phyloP scores from a whole-genome alignment of 495 filamentous ascomycete species.

The Amniculicola lignicola region DNA sequence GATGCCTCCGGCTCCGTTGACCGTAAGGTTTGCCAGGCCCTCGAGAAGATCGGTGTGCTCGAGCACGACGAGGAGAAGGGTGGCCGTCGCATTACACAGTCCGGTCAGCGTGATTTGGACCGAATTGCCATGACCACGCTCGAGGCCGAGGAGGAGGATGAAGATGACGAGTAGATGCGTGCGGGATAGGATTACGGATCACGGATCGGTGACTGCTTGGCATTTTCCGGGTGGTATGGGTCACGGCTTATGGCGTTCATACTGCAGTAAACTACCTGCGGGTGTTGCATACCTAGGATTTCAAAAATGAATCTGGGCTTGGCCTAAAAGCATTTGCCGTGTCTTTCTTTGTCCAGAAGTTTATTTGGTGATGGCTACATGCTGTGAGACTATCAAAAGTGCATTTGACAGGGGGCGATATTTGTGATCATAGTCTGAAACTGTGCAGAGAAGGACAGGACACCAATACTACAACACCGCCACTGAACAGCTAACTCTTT shows the following conservation, averaged over 20 bases:
- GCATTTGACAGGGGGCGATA: no score
- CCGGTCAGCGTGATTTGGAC: slow-evolving; percentile 97
- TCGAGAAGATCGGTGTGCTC: slow-evolving; percentile 98
- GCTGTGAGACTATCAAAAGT: no score
- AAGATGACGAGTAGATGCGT: slow-evolving; percentile 51
- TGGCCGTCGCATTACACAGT: slow-evolving; percentile 93
- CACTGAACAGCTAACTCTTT: no score
- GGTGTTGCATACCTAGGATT: slow-evolving; percentile 20
- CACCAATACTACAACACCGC: no score
- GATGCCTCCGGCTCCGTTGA: slow-evolving; percentile 92
- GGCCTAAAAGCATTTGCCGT: no score
- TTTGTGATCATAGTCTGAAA: no score
- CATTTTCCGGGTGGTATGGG: slow-evolving; percentile 15
- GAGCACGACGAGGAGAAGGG: slow-evolving; percentile 97
- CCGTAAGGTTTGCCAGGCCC: slow-evolving; percentile 89
- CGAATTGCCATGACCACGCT: slow-evolving; percentile 76
- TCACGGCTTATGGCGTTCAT: slow-evolving; percentile 28
- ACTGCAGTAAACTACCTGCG: slow-evolving; percentile 9
- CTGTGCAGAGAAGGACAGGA: no score
- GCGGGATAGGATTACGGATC: neutral
- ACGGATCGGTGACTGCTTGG: slow-evolving; percentile 11
- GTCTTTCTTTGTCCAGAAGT: no score
- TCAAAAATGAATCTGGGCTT: slow-evolving; percentile 20
- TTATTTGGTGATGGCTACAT: no score
- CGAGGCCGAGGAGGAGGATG: slow-evolving; percentile 67